Conservation (phyloP, 768 basidiomycete species). For the Mycena sanguinolenta region DNA sequence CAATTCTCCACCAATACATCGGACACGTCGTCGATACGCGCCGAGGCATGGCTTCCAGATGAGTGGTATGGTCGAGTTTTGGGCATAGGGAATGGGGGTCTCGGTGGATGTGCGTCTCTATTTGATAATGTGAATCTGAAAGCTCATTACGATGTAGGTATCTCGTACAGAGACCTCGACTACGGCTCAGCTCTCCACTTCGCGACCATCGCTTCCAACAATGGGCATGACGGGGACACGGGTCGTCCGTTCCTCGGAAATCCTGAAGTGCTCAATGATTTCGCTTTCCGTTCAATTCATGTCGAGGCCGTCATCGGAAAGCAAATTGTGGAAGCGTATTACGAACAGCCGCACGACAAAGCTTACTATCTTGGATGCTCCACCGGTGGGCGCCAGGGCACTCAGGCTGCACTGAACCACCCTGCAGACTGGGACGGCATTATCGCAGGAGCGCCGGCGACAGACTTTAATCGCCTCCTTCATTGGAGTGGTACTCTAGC, state of each 20-base stretch:
- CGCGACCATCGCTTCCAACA: constrained; percentile 40
- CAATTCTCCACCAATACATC: constrained; percentile 23
- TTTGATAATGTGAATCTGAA: neutral
- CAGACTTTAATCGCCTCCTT: constrained; percentile 19
- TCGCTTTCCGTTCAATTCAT: constrained; percentile 42
- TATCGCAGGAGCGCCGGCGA: constrained; percentile 43
- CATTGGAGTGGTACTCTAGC: constrained; percentile 14
- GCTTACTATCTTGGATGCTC: constrained; percentile 45
- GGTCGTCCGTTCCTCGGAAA: constrained; percentile 37
- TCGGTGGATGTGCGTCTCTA: constrained; percentile 33
- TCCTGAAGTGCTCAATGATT: constrained; percentile 43
- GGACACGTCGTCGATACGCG: constrained; percentile 20
- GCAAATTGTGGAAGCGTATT: constrained; percentile 39
- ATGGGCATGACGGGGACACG: constrained; percentile 41
- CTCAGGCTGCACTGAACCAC: constrained; percentile 36
- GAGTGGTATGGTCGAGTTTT: constrained; percentile 34
- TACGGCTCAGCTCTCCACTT: constrained; percentile 39
- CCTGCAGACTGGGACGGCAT: constrained; percentile 46
- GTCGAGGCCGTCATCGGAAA: constrained; percentile 40
- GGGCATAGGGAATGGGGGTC: constrained; percentile 30
- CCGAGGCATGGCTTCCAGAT: constrained; percentile 33
- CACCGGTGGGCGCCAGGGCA: constrained; percentile 44
- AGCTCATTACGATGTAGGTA: neutral
- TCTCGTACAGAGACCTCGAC: constrained; percentile 14
- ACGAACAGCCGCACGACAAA: constrained; percentile 35